Evolutionary conservation across 495 filamentous ascomycete species (phyloP), one percentile per base, ranked within the genome.

Genomic region (Xylaria bambusicola): DNA sequence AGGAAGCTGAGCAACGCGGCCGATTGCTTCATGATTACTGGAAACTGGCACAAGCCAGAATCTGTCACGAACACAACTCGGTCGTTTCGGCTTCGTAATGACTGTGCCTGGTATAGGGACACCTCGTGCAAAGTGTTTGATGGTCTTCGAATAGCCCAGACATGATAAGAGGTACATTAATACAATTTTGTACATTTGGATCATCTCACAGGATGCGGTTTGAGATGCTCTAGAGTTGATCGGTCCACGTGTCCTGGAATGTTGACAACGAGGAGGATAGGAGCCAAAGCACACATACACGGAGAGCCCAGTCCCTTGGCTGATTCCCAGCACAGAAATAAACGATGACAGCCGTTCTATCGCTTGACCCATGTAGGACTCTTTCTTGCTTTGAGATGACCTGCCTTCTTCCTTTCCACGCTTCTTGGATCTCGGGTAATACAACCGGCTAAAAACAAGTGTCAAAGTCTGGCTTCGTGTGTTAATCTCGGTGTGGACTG

Each of bases 381-480:
- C 84, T 99, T 99, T 75, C 94, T 88, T 41, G 94, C 93, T 81
- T 98, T 98, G 73, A 96, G 72, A 63, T 90, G 88, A 64, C 94
- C 94, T 23, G 92, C 84, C 85, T 99, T 99, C 88, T 99, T 99
- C 67, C 94, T 92, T 78, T 99, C 94, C 60, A 98, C 95, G 52
- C 80, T 85, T 73, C 93, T 89, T 40, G 89, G 84, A 83, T 99
- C 93, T 63, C 96, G 88, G 51, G 92, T 96, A 58, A 98, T 83
- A 70, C 86, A 89, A 54, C 94, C 94, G 70, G 93, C 95, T 98
- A 66, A 24, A 52, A 21, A 58, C n/a, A 15, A 29, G 27, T 3
- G 6, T 55, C 27, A 56, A 45, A 18, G 41, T 13, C 17, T 24
- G 6, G 23, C 21, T 61, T 38, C n/a, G 12, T 13, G 44, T 20